Conservation (phyloP, 768 basidiomycete genomes). For the Mycena belliarum region DNA sequence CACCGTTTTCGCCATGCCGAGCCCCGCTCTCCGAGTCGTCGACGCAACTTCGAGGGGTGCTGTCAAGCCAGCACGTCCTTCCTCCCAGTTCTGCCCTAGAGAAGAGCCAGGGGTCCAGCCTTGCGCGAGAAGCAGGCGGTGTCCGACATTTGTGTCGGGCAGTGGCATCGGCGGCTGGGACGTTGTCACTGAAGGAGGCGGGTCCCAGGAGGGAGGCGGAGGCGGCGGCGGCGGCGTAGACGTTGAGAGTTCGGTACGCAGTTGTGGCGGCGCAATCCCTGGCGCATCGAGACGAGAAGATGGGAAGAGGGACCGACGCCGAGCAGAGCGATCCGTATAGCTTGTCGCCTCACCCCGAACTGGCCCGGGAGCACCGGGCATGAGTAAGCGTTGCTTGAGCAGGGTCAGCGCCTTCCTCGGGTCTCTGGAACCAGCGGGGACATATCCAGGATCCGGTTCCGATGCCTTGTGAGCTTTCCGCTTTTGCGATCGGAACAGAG, state of each 20-base stretch:
- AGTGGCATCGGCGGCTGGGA: conserved; percentile 53
- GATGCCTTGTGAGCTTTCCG: conserved; percentile 28
- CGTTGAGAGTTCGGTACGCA: conserved; percentile 2
- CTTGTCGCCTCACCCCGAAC: conserved; percentile 21
- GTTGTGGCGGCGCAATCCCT: conserved; percentile 39
- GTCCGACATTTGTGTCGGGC: conserved; percentile 62
- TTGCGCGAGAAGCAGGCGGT: conserved; percentile 67
- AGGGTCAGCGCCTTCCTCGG: conserved; percentile 66
- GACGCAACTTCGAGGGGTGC: conserved; percentile 56
- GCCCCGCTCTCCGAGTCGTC: conserved; percentile 49
- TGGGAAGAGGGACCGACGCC: conserved; percentile 61
- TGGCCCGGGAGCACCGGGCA: conserved; percentile 40
- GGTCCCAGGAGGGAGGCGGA: conserved; percentile 21
- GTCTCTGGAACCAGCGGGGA: conserved; percentile 37
- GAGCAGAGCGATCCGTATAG: conserved; percentile 74
- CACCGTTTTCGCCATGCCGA: conserved; percentile 44
- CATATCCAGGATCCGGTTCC: conserved; percentile 28
- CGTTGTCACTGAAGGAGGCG: conserved; percentile 21
- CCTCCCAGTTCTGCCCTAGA: conserved; percentile 41
- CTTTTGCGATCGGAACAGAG: conserved; percentile 48
- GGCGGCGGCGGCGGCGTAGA: conserved; percentile 15
- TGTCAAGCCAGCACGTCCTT: conserved; percentile 44
- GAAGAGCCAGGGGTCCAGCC: conserved; percentile 74
- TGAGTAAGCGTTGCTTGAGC: conserved; percentile 65
- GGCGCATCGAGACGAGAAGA: conserved; percentile 54